Evolutionary conservation across 2,329 filamentous ascomycete genomes (phyloP).

Genomic region (Daldinia eschscholtzii): DNA sequence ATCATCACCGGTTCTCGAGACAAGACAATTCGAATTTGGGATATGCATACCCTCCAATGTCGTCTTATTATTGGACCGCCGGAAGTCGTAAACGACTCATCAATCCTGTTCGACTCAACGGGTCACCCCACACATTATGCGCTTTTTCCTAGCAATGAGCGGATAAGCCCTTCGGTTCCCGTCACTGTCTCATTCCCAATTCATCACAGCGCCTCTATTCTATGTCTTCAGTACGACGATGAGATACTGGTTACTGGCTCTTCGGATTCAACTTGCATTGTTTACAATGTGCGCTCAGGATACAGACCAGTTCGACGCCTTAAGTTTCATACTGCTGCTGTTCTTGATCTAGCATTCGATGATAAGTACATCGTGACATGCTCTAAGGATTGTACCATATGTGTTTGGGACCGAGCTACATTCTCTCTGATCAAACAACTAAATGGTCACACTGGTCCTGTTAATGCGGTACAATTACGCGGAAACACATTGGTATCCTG

Average conservation of each 20-base stretch:
- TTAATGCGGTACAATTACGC: constrained; percentile 95
- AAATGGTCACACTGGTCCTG: constrained; percentile 87
- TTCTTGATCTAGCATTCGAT: constrained; percentile 94
- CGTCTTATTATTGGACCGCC: constrained; percentile 86
- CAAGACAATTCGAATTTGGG: constrained; percentile 95
- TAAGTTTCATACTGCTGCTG: constrained; percentile 83
- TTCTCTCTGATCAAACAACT: constrained; percentile 82
- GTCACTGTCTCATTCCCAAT: constrained; percentile 68
- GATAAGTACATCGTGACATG: constrained; percentile 94
- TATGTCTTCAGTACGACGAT: constrained; percentile 95
- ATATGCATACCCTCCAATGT: constrained; percentile 89
- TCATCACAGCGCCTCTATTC: constrained; percentile 91
- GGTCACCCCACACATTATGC: constrained; percentile 68
- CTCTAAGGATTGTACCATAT: constrained; percentile 94
- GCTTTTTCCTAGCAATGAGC: constrained; percentile 64
- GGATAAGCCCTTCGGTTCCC: constrained; percentile 63
- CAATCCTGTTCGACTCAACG: constrained; percentile 65
- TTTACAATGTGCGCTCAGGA: constrained; percentile 84
- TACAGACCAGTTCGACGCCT: constrained; percentile 86
- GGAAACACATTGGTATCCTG: constrained; percentile 94
- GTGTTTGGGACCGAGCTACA: constrained; percentile 90
- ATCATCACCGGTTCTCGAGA: constrained; percentile 97
- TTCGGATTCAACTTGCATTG: constrained; percentile 89
- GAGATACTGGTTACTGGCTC: constrained; percentile 94
- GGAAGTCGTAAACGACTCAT: constrained; percentile 67